Conservation (phyloP, 2,329 filamentous ascomycete genomes). For the Beauveria sp. region DNA sequence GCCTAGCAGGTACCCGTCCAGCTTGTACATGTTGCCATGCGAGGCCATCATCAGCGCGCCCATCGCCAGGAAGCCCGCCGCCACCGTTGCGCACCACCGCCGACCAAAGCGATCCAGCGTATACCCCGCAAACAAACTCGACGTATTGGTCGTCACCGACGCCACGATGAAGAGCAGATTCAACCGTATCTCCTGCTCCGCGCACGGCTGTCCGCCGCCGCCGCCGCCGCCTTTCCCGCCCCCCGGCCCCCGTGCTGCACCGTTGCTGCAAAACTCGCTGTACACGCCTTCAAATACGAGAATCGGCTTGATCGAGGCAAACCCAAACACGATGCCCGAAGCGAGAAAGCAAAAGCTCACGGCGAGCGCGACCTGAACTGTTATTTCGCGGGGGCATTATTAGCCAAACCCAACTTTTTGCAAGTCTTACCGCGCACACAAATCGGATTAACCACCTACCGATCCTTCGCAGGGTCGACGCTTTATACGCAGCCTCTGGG, state of each 20-base stretch:
- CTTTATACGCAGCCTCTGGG: slow-evolving; percentile 2
- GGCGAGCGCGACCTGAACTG: slow-evolving; percentile 62
- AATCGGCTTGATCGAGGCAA: slow-evolving; percentile 76
- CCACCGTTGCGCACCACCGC: slow-evolving; percentile 64
- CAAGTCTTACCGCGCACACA: no score
- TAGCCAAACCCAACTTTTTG: background rate
- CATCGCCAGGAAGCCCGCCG: slow-evolving; percentile 56
- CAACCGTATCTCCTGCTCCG: slow-evolving; percentile 50
- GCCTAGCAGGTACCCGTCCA: slow-evolving; percentile 68
- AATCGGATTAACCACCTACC: accelerated
- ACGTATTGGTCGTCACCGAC: slow-evolving; percentile 81
- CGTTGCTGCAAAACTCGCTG: slow-evolving; percentile 46
- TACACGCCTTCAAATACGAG: slow-evolving; percentile 68
- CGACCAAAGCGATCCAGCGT: slow-evolving; percentile 80
- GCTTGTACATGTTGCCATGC: slow-evolving; percentile 47
- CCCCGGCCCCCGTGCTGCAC: slow-evolving; percentile 13
- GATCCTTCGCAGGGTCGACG: slow-evolving; percentile 3
- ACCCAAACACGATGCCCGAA: slow-evolving; percentile 76
- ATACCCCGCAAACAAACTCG: slow-evolving; percentile 75
- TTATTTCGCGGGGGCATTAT: background rate
- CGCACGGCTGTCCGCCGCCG: slow-evolving; percentile 24
- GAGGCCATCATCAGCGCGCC: slow-evolving; percentile 70
- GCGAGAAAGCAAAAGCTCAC: slow-evolving; percentile 69
- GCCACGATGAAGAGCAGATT: slow-evolving; percentile 93
- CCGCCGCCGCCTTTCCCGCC: slow-evolving; percentile 18